phyloP scores from a whole-genome alignment of 2,329 filamentous ascomycete genomes.

The Drechmeria coniospora region DNA sequence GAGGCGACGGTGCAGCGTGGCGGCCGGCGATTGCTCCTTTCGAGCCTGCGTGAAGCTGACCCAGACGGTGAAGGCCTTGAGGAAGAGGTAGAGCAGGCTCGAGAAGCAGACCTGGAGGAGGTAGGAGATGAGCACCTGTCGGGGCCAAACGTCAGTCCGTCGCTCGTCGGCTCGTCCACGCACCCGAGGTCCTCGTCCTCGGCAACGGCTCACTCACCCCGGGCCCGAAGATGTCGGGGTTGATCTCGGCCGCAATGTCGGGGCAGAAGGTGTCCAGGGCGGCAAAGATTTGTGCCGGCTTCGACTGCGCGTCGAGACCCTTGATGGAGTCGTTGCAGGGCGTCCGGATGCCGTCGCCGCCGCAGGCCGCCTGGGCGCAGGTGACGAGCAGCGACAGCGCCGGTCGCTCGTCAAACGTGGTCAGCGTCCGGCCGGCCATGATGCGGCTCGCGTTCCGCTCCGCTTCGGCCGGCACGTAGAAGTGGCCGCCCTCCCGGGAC shows the following conservation, averaged over 20 bases:
- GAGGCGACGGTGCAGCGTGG: constrained; percentile 12
- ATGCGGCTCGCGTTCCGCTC: constrained; percentile 20
- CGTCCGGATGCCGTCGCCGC: constrained; percentile 16
- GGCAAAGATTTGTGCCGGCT: constrained; percentile 14
- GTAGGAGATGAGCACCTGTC: constrained; percentile 22
- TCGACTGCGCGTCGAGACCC: constrained; percentile 11
- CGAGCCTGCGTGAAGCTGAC: constrained; percentile 16
- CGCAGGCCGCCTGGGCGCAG: constrained; percentile 20
- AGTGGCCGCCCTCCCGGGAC: constrained; percentile 13
- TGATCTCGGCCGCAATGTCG: constrained; percentile 19
- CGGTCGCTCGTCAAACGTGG: constrained; percentile 14
- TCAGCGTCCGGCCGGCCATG: constrained; percentile 16
- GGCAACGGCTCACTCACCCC: constrained; percentile 18
- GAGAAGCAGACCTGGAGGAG: constrained; percentile 22
- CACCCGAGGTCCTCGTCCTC: not conserved
- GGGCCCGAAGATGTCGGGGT: constrained; percentile 23
- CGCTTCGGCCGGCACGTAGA: constrained; percentile 16
- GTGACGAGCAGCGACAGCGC: constrained; percentile 17
- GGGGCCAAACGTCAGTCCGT: too few species aligned
- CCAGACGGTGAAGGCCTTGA: constrained; percentile 20
- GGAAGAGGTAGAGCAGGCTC: constrained; percentile 15
- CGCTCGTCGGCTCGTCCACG: too few species aligned
- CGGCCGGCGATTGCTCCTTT: not conserved
- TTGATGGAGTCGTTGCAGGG: constrained; percentile 15
- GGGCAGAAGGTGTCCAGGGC: constrained; percentile 21